Base-by-base conservation (phyloP, 2,329 filamentous ascomycete species). In the Fusarium euwallaceae region DNA sequence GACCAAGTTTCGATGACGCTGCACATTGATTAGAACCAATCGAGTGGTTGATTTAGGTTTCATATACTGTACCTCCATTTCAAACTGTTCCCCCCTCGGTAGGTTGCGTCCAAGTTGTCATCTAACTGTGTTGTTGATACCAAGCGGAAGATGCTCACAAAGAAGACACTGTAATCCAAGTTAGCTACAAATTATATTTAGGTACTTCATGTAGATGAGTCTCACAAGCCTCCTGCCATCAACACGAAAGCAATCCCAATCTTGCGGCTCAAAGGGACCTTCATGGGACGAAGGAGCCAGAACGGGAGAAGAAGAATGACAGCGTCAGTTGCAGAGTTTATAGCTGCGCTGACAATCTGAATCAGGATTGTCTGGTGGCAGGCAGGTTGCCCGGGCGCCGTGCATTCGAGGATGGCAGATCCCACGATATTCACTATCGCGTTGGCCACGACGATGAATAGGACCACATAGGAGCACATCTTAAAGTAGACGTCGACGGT, bases 161-260 rank as follows among this genome's bases (percentile, higher is more conserved):
- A 41, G 10, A 58, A 27, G 9, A 69, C 69, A 27, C 69, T 71
- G 8, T 2, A 37, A 1, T 14, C 16, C 14, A 10, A 20, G 22
- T 29, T 9, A 39, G 65, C 39, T 14, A 9, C 1, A 4, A 8
- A 7, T 7, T n/a, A 2, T 1, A 6, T 5, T 3, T 9, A 27
- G 9, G n/a, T 16, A 12, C 11, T 8, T 16, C 4, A 24, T 4
- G 4, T 8, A 17, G 14, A 3, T 8, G 37, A 14, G 2, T 27
- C 65, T 65, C 22, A 71, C 69, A 71, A 71, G 6, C 69, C 69
- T 48, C 69, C 69, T 1, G 67, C 60, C 67, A 72, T 72, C 10
- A 67, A 14, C 3, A 70, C 39, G 5, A 72, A 1, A 2, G 70
- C 63, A 41, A 72, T 62, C 3, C 43, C 69, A 58, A 72, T 39